Percentiles rank a stretch among this genome's conserved stretches.
Conservation (phyloP, 2,329 filamentous ascomycete species). For the Ophiostoma perfectum region DNA sequence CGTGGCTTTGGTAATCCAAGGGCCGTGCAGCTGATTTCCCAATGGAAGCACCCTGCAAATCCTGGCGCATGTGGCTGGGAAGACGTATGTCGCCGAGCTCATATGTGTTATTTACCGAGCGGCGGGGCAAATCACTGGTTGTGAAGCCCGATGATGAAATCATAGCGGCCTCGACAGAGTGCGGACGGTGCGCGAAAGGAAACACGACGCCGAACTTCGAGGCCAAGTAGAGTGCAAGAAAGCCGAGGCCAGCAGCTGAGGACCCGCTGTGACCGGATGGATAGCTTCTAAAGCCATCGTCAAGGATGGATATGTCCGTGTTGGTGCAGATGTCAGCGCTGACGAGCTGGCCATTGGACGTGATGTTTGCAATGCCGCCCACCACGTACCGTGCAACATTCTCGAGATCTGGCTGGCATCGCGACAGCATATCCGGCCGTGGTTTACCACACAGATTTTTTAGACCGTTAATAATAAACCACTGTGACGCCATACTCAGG, state of each 20-base stretch:
- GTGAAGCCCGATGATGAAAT: slow-evolving; percentile 69
- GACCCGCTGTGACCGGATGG: slow-evolving; percentile 72
- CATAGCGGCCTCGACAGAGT: slow-evolving; percentile 40
- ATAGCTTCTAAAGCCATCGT: slow-evolving; percentile 82
- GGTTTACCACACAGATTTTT: slow-evolving; percentile 86
- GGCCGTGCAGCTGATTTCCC: not conserved
- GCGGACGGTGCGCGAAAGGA: slow-evolving; percentile 57
- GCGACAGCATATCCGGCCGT: slow-evolving; percentile 53
- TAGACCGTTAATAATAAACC: slow-evolving; percentile 77
- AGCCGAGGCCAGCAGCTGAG: slow-evolving; percentile 73
- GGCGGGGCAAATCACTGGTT: slow-evolving; percentile 51
- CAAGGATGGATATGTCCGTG: slow-evolving; percentile 52
- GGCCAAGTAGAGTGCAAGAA: slow-evolving; percentile 80
- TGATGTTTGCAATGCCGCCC: slow-evolving; percentile 52
- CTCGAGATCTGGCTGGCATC: slow-evolving; percentile 69
- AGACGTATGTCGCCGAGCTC: slow-evolving; percentile 32
- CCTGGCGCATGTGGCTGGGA: slow-evolving; percentile 24
- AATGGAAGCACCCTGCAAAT: not conserved
- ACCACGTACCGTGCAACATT: slow-evolving; percentile 57
- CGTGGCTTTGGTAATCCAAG: slow-evolving; percentile 24
- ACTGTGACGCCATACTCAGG: slow-evolving; percentile 64
- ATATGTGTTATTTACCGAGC: slow-evolving; percentile 29
- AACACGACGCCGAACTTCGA: slow-evolving; percentile 73
- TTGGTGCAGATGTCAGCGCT: slow-evolving; percentile 70
- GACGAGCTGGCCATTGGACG: slow-evolving; percentile 62